phyloP scores from a whole-genome alignment of 306 rosid genomes.

The Benincasa hispida region DNA sequence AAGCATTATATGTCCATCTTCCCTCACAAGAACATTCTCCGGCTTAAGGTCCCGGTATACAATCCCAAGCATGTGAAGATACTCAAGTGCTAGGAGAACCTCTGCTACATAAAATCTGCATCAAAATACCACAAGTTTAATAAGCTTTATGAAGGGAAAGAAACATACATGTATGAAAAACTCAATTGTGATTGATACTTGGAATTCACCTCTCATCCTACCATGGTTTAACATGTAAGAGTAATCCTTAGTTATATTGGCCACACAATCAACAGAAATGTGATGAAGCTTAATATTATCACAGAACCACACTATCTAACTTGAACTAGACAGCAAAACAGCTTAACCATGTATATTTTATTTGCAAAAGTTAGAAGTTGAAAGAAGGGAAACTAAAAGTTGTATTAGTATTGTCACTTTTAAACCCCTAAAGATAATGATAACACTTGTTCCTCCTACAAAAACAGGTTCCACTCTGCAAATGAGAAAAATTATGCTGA shows the following conservation, averaged over 20 bases:
- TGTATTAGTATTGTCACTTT: no score
- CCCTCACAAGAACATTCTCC: slow-evolving; percentile 88
- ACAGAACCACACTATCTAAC: background rate
- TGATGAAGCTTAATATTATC: background rate
- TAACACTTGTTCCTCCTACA: background rate
- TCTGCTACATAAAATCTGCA: slow-evolving; percentile 97
- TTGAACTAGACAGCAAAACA: background rate
- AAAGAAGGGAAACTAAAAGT: no score
- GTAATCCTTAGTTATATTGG: background rate
- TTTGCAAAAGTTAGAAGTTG: background rate
- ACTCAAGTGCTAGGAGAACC: slow-evolving; percentile 75
- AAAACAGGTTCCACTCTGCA: background rate
- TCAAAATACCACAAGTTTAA: background rate
- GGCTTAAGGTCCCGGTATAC: slow-evolving; percentile 99
- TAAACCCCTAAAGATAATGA: no score
- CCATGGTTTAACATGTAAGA: background rate
- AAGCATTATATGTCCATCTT: slow-evolving; percentile 97
- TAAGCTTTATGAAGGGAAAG: background rate
- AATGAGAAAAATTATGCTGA: background rate
- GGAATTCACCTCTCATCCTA: background rate
- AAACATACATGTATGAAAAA: background rate
- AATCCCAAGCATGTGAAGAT: slow-evolving; percentile 98
- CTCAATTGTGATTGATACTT: background rate
- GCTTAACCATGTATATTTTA: background rate
- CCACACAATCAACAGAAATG: background rate